Base-by-base conservation (phyloP, 208 protist species). In the Novymonas esmeraldas region DNA sequence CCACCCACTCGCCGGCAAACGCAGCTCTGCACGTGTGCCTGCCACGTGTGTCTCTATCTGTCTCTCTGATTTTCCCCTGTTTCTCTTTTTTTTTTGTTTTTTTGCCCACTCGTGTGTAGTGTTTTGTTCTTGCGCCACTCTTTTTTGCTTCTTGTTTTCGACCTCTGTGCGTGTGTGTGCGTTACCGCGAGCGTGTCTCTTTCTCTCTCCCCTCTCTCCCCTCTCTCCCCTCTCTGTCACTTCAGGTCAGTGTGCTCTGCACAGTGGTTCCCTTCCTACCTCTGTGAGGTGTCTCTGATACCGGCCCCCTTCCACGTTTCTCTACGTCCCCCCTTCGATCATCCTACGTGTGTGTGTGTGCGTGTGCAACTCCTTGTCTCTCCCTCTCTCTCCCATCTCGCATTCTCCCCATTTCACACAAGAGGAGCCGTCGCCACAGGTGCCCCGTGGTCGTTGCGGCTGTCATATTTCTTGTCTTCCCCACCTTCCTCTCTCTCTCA, bases 91-190 rank as follows among this genome's bases (percentile, higher is more conserved):
- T 55, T n/a, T 29, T 57, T 50, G 6, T 51, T 49, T 10, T 29
- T 39, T 67, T 50, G 18, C 51, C 33, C 24, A 39, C 50, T 29
- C n/a, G 45, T 46, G 57, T 20, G 50, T 46, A 36, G 18, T 33
- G 20, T 55, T 33, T 18, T 10, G 26, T 55, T 44, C 22, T 18
- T 64, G 28, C 29, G 20, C 45, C 29, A 41, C 29, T 45, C 55
- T 20, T 60, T 46, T 48, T 14, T 28, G 55, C 41, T 63, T 44
- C 29, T 22, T 57, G 34, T 48, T 58, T 56, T 36, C 18, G 14
- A 28, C 33, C n/a, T 50, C 22, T 26, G n/a, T n/a, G 13, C 28
- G 11, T 11, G 9, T 49, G n/a, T 49, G 7, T 50, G 0, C 5
- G 20, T 46, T 46, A 22, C 16, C 22, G 22, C 28, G 22, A 29